Conservation (phyloP, 2,329 filamentous ascomycete species). For the Chrysoporthe cubensis region DNA sequence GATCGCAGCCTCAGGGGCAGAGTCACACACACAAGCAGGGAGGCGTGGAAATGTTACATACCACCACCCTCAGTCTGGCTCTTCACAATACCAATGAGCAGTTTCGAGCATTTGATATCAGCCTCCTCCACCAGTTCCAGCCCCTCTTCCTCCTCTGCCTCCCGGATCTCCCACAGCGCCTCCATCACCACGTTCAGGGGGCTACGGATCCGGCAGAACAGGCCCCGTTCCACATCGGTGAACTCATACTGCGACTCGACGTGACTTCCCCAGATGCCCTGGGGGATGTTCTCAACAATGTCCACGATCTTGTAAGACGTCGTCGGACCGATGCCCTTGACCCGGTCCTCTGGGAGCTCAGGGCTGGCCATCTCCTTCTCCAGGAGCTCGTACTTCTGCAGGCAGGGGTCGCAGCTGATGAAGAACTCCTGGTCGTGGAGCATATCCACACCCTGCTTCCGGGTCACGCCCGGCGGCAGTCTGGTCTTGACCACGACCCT, state of each 20-base stretch:
- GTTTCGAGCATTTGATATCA: conserved; percentile 53
- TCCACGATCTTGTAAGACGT: conserved; percentile 36
- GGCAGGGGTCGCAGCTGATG: conserved; percentile 57
- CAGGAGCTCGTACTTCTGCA: conserved; percentile 47
- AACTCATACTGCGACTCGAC: conserved; percentile 60
- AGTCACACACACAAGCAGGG: background rate
- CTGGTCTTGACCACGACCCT: conserved; percentile 47
- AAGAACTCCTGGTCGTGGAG: conserved; percentile 58
- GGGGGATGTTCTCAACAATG: conserved; percentile 37
- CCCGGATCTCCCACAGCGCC: conserved; percentile 51
- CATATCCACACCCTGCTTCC: conserved; percentile 44
- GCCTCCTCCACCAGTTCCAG: conserved; percentile 54
- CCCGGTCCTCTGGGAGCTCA: conserved; percentile 31
- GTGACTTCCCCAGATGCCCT: conserved; percentile 56
- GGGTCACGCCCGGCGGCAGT: conserved; percentile 45
- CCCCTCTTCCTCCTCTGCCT: conserved; percentile 36
- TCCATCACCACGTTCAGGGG: conserved; percentile 58
- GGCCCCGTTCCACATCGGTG: conserved; percentile 51
- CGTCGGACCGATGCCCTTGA: conserved; percentile 34
- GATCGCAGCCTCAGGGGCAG: background rate
- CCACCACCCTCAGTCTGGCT: conserved; percentile 55
- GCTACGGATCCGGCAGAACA: conserved; percentile 56
- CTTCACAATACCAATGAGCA: conserved; percentile 54
- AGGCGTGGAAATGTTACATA: conserved; percentile 32
- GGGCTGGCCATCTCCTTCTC: conserved; percentile 31